Percentiles rank a stretch among this genome's conserved stretches.
Evolutionary conservation across 2,329 filamentous ascomycete species (phyloP).

Genomic region (Aspergillus niger): DNA sequence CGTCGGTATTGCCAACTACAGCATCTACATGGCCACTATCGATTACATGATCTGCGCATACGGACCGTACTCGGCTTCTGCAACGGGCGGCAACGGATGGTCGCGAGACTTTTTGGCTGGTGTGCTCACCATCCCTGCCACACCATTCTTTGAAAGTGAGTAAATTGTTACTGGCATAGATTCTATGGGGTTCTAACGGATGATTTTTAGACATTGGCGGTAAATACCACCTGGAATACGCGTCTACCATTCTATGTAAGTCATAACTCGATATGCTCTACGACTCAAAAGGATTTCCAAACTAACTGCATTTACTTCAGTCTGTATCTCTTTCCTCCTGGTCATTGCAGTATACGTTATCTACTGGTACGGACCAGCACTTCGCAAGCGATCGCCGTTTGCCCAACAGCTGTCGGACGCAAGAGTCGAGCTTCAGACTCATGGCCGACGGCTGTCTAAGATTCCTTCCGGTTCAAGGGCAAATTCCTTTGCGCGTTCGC

Average conservation of each 20-base stretch:
- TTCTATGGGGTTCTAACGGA: not conserved
- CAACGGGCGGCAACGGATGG: constrained; percentile 68
- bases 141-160: constrained; percentile 51
- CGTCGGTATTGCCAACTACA: constrained; percentile 65
- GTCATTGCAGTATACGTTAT: constrained; percentile 67
- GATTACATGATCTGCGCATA: constrained; percentile 71
- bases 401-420: constrained; percentile 62
- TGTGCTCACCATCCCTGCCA: constrained; percentile 62
- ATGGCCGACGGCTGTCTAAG: constrained; percentile 36
- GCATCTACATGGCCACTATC: constrained; percentile 67
- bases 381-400: constrained; percentile 65
- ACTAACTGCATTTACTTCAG: constrained; percentile 20
- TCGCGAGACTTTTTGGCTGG: constrained; percentile 66
- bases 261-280: not conserved
- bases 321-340: constrained; percentile 62
- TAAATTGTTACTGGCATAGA: not conserved
- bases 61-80: constrained; percentile 65
- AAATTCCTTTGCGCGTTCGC: constrained; percentile 42
- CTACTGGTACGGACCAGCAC: constrained; percentile 63
- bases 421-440: constrained; percentile 34
- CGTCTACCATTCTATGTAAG: constrained; percentile 63
- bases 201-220: constrained; percentile 52
- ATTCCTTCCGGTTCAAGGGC: constrained; percentile 39
- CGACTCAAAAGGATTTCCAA: not conserved
- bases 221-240: constrained; percentile 59